Percentiles rank a stretch among this genome's conserved stretches.
phyloP scores from a whole-genome alignment of 2,329 filamentous ascomycete species.

The Trichoderma sp. region DNA sequence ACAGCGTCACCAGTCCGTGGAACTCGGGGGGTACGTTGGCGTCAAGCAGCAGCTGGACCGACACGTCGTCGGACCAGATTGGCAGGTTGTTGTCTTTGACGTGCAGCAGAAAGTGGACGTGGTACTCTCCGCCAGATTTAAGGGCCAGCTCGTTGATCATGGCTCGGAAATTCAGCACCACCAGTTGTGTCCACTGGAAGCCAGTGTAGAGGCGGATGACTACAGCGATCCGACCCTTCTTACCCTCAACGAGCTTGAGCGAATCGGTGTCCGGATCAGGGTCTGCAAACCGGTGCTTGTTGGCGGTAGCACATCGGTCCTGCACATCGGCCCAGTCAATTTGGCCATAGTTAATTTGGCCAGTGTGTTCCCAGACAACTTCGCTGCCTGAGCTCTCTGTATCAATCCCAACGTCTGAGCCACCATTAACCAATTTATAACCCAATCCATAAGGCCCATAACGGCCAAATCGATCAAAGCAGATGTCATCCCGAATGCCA shows the following conservation, averaged over 20 bases:
- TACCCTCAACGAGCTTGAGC: constrained; percentile 31
- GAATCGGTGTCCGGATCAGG: constrained; percentile 39
- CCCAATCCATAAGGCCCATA: constrained; percentile 82
- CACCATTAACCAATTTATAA: constrained; percentile 71
- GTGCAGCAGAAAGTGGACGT: constrained; percentile 78
- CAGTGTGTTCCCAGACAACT: constrained; percentile 52
- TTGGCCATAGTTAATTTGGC: constrained; percentile 54
- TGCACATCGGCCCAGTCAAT: constrained; percentile 57
- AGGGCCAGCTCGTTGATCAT: constrained; percentile 76
- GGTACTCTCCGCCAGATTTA: constrained; percentile 76
- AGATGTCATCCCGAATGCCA: constrained; percentile 72
- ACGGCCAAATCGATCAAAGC: constrained; percentile 83
- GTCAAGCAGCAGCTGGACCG: constrained; percentile 68
- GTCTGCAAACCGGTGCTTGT: constrained; percentile 58
- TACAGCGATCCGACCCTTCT: constrained; percentile 64
- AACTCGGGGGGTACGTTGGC: constrained; percentile 69
- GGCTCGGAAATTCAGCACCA: constrained; percentile 76
- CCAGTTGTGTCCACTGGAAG: constrained; percentile 73
- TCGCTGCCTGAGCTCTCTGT: constrained; percentile 67
- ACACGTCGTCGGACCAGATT: constrained; percentile 76
- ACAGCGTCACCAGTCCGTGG: constrained; percentile 73
- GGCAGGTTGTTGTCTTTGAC: constrained; percentile 75
- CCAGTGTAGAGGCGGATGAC: constrained; percentile 78
- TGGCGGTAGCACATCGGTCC: constrained; percentile 53
- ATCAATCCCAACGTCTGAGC: constrained; percentile 67